phyloP scores from a whole-genome alignment of 139 green algal genomes.

The Chlorella ohadii region DNA sequence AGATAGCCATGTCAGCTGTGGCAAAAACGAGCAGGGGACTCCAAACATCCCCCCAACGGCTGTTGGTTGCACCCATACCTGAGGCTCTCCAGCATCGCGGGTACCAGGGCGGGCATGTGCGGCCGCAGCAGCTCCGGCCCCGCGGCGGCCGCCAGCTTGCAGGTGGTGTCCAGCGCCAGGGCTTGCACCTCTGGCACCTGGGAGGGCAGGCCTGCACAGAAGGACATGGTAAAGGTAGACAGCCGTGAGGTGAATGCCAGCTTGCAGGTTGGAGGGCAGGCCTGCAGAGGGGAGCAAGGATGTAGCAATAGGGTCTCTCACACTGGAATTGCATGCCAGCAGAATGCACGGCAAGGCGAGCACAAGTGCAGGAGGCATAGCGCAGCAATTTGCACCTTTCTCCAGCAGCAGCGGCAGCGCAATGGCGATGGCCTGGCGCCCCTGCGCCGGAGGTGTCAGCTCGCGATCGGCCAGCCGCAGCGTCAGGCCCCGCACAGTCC shows the following conservation, averaged over 20 bases:
- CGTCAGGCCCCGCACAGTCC: conserved; percentile 63
- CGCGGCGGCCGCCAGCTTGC: conserved; percentile 57
- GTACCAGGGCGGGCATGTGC: conserved; percentile 73
- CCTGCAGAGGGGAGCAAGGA: neutral
- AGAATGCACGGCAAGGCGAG: neutral
- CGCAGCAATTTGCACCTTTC: conserved; percentile 37
- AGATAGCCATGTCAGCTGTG: no score
- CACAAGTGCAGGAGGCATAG: neutral
- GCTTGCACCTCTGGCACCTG: conserved; percentile 56
- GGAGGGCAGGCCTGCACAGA: conserved; percentile 14
- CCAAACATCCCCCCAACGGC: no score
- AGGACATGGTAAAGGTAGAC: neutral
- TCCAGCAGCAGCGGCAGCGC: conserved; percentile 78
- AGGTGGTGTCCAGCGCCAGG: conserved; percentile 61
- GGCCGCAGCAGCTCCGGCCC: conserved; percentile 52
- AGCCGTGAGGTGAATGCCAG: neutral
- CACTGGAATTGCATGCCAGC: no score
- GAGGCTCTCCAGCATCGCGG: conserved; percentile 84
- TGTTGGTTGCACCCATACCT: conserved; percentile 1
- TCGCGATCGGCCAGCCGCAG: conserved; percentile 74
- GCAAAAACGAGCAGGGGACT: no score
- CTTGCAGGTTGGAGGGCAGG: neutral
- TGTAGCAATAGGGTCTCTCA: no score
- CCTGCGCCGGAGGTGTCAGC: conserved; percentile 53
- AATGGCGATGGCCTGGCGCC: conserved; percentile 48